Conservation (phyloP, 2,329 filamentous ascomycete genomes). For the Pyrenochaeta sp. region DNA sequence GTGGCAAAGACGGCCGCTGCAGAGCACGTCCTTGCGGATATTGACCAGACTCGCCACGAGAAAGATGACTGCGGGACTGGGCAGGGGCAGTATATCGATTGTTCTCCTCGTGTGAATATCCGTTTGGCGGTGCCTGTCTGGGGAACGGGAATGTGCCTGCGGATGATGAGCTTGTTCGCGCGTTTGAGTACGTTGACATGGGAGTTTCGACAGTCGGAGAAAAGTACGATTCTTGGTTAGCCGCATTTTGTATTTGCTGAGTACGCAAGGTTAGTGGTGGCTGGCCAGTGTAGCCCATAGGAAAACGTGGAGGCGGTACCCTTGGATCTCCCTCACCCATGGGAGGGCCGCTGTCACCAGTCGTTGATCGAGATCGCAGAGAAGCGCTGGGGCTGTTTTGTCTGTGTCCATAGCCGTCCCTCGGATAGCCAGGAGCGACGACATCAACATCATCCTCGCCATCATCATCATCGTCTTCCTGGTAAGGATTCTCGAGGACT, state of each 20-base stretch:
- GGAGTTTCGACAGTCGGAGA: constrained; percentile 85
- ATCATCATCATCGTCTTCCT: constrained; percentile 66
- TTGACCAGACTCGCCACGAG: constrained; percentile 75
- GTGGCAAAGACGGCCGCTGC: constrained; percentile 81
- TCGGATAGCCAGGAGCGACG: constrained; percentile 42
- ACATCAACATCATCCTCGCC: constrained; percentile 59
- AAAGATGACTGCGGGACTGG: constrained; percentile 77
- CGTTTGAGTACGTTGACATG: constrained; percentile 62
- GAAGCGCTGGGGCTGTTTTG: constrained; percentile 79
- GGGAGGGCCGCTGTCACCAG: constrained; percentile 71
- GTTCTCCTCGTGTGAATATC: constrained; percentile 77
- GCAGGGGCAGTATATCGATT: constrained; percentile 90
- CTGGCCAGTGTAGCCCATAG: constrained; percentile 62
- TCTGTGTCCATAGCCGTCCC: constrained; percentile 63
- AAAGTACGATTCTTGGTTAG: constrained; percentile 90
- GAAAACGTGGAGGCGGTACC: constrained; percentile 76
- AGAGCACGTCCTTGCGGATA: constrained; percentile 70
- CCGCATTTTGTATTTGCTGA: constrained; percentile 66
- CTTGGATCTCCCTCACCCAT: constrained; percentile 52
- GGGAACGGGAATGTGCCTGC: constrained; percentile 84
- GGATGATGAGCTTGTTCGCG: constrained; percentile 74
- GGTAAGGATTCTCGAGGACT: constrained; percentile 83
- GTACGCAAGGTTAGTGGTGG: constrained; percentile 74
- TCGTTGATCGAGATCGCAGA: constrained; percentile 78
- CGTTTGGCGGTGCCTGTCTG: constrained; percentile 72